These are phyloP conservation scores for Salisapilia sapeloensis DNA, from an alignment of 352 stramenopile genomes.

Conservation along the genomic window DNA sequence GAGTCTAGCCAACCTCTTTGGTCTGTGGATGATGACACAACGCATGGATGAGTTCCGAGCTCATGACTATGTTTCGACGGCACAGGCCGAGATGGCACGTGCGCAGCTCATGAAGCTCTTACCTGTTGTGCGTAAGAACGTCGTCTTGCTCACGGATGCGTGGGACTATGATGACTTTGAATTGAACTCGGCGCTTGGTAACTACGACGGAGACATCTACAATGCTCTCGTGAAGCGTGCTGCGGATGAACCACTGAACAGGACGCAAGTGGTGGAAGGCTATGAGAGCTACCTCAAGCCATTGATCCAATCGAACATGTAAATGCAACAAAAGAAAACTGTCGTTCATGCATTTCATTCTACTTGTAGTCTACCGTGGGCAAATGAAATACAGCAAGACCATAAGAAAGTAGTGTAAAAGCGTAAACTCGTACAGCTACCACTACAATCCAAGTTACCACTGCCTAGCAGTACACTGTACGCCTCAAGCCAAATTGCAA, in stretches of 20 bases:
- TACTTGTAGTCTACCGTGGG: too few species aligned
- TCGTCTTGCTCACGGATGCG: conserved; percentile 18
- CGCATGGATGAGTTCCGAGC: conserved; percentile 33
- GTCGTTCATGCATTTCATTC: too few species aligned
- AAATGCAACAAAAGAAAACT: too few species aligned
- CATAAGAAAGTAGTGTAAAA: too few species aligned
- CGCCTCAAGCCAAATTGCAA: too few species aligned
- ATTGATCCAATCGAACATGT: conserved; percentile 11
- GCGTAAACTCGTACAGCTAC: too few species aligned
- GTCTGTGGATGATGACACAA: conserved; percentile 20
- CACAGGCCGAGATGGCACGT: conserved; percentile 14
- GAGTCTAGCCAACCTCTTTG: too few species aligned
- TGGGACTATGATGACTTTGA: conserved; percentile 37
- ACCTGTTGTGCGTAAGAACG: conserved; percentile 21
- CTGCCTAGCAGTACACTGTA: too few species aligned
- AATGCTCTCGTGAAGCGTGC: conserved; percentile 27
- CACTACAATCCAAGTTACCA: too few species aligned
- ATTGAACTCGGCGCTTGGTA: conserved; percentile 46
- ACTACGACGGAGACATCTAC: conserved; percentile 64
- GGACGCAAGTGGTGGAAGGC: conserved; percentile 24
- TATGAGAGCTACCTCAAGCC: conserved; percentile 31
- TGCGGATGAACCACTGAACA: conserved; percentile 37
- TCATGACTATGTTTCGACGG: conserved; percentile 31
- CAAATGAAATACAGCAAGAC: too few species aligned
- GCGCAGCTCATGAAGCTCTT: conserved; percentile 15